Evolutionary conservation across 2,329 filamentous ascomycete genomes (phyloP).

Genomic region (Teratosphaeria nubilosa): DNA sequence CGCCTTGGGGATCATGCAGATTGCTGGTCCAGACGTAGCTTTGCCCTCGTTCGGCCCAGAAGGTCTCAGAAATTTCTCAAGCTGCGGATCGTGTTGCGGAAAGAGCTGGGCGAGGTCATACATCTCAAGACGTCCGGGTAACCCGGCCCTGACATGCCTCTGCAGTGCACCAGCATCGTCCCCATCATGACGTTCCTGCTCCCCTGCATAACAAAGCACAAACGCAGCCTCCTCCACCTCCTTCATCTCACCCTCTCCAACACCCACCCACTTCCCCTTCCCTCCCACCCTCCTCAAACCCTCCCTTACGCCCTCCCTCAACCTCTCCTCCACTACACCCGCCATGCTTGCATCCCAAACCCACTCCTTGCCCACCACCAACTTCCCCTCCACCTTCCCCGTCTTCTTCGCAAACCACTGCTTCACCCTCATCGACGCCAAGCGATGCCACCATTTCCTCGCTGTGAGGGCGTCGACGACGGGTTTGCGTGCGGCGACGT

Average conservation of each 20-base stretch:
- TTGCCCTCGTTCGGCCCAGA: neutral
- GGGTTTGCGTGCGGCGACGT: neutral
- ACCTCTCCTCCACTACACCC: conserved; percentile 39
- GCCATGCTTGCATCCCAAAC: conserved; percentile 44
- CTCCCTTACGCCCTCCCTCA: conserved; percentile 40
- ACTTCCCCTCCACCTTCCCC: neutral
- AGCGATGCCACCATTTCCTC: conserved; percentile 3
- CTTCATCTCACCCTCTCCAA: neutral
- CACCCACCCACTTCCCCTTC: neutral
- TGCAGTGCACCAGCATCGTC: neutral
- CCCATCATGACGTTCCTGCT: neutral
- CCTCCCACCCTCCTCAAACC: conserved; percentile 32
- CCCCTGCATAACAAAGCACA: neutral
- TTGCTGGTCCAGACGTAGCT: neutral
- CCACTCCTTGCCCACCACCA: conserved; percentile 2
- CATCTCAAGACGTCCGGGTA: neutral
- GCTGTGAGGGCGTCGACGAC: neutral
- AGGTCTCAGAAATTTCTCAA: neutral
- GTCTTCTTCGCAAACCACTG: conserved; percentile 5
- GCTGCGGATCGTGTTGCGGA: neutral
- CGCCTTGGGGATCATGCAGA: neutral
- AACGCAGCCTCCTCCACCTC: neutral
- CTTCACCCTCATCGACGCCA: conserved; percentile 7
- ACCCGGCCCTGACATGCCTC: neutral
- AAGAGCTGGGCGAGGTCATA: neutral